Evolutionary conservation across 2,329 filamentous ascomycete species (phyloP).

Genomic region (Laburnicola sp.): DNA sequence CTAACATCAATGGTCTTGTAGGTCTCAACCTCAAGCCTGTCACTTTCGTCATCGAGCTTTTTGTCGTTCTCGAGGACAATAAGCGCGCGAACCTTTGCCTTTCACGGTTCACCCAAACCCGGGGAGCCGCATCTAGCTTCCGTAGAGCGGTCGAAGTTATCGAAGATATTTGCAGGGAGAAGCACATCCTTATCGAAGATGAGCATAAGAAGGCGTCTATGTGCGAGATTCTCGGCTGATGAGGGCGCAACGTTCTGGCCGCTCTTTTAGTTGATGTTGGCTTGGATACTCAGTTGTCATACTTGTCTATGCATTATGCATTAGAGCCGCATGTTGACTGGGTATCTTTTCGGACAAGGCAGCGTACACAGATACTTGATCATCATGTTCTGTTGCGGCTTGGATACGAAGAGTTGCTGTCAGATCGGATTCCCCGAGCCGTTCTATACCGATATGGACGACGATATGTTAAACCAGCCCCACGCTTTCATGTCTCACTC

Average conservation of each 20-base stretch:
- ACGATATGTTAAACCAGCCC: too few relatives aligned
- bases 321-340: slow-evolving; percentile 12
- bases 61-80: slow-evolving; percentile 85
- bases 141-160: slow-evolving; percentile 79
- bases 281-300: slow-evolving; percentile 14
- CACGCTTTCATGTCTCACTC: too few relatives aligned
- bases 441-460: background rate
- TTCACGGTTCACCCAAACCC: slow-evolving; percentile 83
- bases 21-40: slow-evolving; percentile 83
- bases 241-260: background rate
- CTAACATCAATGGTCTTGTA: slow-evolving; percentile 43
- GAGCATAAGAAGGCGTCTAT: slow-evolving; percentile 50
- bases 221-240: slow-evolving; percentile 45
- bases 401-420: background rate
- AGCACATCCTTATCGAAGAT: slow-evolving; percentile 68
- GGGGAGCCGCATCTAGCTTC: slow-evolving; percentile 89
- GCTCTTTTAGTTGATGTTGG: background rate
- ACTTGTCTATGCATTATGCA: slow-evolving; percentile 16
- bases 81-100: slow-evolving; percentile 76
- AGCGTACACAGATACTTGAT: background rate
- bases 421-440: background rate
- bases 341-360: background rate
- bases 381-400: background rate
- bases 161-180: slow-evolving; percentile 66
- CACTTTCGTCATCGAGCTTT: slow-evolving; percentile 83